Evolutionary conservation across 176 grass and related monocot species (phyloP).

Genomic region (Cenchrus americanus): DNA sequence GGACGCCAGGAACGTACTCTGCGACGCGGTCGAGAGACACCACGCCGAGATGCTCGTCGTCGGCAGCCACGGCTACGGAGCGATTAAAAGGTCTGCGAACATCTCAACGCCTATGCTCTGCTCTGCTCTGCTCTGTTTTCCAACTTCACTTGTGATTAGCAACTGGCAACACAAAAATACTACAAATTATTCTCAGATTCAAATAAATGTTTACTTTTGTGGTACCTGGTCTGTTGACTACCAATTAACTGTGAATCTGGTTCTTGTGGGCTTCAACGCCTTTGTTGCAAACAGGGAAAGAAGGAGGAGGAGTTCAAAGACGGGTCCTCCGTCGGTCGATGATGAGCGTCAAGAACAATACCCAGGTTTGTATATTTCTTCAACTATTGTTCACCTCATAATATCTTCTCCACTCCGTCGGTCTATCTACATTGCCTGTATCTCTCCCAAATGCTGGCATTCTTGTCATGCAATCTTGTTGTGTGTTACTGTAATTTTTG

Average conservation of each 20-base stretch:
- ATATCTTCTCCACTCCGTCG: background rate
- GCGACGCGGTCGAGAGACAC: slow-evolving; percentile 81
- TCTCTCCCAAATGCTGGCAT: background rate
- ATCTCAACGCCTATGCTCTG: background rate
- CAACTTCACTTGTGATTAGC: too few relatives aligned
- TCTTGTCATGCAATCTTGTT: background rate
- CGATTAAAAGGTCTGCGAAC: slow-evolving; percentile 69
- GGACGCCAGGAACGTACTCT: slow-evolving; percentile 74
- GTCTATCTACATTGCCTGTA: background rate
- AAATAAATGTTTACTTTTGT: background rate
- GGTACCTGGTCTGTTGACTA: background rate
- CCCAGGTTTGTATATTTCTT: slow-evolving; percentile 37
- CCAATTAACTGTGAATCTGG: background rate
- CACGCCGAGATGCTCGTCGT: slow-evolving; percentile 77
- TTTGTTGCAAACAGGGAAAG: slow-evolving; percentile 45
- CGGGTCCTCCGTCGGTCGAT: slow-evolving; percentile 68
- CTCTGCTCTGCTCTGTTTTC: too few relatives aligned
- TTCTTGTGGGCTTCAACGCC: background rate
- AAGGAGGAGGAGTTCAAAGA: slow-evolving; percentile 79
- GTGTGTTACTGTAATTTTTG: background rate
- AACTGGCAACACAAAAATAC: too few relatives aligned
- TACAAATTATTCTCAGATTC: too few relatives aligned
- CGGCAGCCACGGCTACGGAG: slow-evolving; percentile 88
- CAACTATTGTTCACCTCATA: background rate
- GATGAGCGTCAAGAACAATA: slow-evolving; percentile 74